Base-by-base conservation (phyloP, 306 rosid species). In the Casuarina equisetifolia region DNA sequence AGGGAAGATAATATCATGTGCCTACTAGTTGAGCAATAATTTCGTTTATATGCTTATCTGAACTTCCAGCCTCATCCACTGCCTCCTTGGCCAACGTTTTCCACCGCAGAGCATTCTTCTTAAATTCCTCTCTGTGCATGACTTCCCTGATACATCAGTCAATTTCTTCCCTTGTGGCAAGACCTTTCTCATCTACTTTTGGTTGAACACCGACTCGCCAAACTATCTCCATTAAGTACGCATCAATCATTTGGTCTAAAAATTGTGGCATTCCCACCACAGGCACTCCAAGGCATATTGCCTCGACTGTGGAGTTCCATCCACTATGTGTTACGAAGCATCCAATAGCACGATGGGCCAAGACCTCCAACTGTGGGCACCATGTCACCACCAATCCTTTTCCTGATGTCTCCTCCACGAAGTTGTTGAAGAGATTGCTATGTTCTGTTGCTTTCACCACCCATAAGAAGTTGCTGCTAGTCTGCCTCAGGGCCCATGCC, bases 401-500 rank as follows among this genome's bases (percentile, higher is more conserved):
- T 17, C 48, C 48, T 16, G 48, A 40, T 17, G 48, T 64, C 6
- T 73, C 66, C 69, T 71, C 20, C 67, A 20, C 5, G 42, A 70
- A 78, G 3, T 50, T 71, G 1, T 9, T 7, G 2, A 64, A 76
- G 51, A 78, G 72, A 42, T 59, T 78, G 35, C 19, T 13, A 12
- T 78, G 12, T 48, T 78, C 81, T 3, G 71, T 45, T 32, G 52
- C 70, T 17, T 53, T 57, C 46, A 78, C 76, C 6, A 46, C 70
- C 81, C 81, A 78, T 5, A 78, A 36, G 61, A 78, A 70, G 70
- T 46, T 4, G 66, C 6, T 46, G 51, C 63, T 38, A 48, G 52
- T 70, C 17, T 59, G 66, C 43, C 35, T 71, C 9, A 78, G n/a
- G 15, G 76, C 81, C 43, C 25, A n/a, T 13, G 81, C 81, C 16